Base-by-base conservation (phyloP, 257 asterid species). In the Agastache rugosa region DNA sequence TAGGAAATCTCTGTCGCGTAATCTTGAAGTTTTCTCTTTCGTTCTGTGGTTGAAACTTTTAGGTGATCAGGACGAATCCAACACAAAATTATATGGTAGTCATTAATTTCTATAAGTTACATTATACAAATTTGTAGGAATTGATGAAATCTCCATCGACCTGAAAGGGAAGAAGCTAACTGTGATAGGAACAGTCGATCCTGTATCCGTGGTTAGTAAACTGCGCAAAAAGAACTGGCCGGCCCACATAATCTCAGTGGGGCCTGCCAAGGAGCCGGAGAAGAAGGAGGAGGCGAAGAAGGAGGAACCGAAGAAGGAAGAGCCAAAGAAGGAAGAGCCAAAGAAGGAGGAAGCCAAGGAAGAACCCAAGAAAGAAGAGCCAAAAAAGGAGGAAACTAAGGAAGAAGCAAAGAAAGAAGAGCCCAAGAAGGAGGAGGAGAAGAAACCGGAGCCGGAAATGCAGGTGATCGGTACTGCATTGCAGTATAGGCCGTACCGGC, bases 201-300 rank as follows among this genome's bases (percentile, higher is more conserved):
- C 98, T 0, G 91, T 93, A 8, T 75, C 80, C 3, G 96, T 87
- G 3, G 98, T 83, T n/a, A 85, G 91, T 86, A 93, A 90, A 61
- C 60, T 93, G 77, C 86, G 97, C 63, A 93, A 91, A 44, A 91
- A 87, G 76, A 86, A 51, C 59, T 93, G 96, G 97, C 82, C 86
- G 1, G 81, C 96, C 0, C 60, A 76, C 83, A 90, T 93, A 45
- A 82, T 90, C 78, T 80, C 79, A 0, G 92, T 90, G 4, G 98
- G 98, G 63, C 96, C 97, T 0, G 93, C 93, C 9, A 86, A 87
- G 76, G 91, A 81, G 78, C 96, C 96, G 0, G 90, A 90, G 84
- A 89, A 89, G 87, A 92, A 92, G 65, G 94, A 90, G 84, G 94
- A 88, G 81, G 85, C 89, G 0, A 89, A 92, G 91, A 92, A 92